phyloP scores from a whole-genome alignment of 83 land plant species.

The Picea abies region DNA sequence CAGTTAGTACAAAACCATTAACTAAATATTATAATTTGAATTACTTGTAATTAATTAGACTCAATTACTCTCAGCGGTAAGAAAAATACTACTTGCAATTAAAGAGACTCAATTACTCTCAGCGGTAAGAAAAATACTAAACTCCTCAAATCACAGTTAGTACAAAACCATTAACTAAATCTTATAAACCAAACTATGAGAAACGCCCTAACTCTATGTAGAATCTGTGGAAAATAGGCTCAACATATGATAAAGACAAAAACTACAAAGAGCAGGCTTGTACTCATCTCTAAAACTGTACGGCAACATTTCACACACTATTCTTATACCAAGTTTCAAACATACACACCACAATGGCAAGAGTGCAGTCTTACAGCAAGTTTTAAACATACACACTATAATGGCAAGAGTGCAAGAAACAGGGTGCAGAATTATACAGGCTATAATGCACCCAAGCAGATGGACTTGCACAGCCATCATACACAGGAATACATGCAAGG shows the following conservation, averaged over 20 bases:
- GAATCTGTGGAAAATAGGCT: background rate
- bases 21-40: background rate
- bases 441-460: no score
- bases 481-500: no score
- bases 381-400: no score
- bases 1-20: background rate
- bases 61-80: background rate
- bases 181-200: no score
- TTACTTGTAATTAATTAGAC: background rate
- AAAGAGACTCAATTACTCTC: background rate
- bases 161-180: background rate
- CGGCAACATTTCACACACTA: no score
- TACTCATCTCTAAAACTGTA: no score
- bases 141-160: background rate
- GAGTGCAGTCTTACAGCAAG: background rate
- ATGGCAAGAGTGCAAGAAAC: no score
- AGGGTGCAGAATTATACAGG: no score
- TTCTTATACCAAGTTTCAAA: no score
- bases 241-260: background rate
- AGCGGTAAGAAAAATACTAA: background rate
- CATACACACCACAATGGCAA: no score
- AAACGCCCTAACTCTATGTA: no score
- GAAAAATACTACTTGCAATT: background rate
- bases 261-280: background rate
- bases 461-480: no score